phyloP scores from a whole-genome alignment of 31 red algal species.

The Endocladia muricata region DNA sequence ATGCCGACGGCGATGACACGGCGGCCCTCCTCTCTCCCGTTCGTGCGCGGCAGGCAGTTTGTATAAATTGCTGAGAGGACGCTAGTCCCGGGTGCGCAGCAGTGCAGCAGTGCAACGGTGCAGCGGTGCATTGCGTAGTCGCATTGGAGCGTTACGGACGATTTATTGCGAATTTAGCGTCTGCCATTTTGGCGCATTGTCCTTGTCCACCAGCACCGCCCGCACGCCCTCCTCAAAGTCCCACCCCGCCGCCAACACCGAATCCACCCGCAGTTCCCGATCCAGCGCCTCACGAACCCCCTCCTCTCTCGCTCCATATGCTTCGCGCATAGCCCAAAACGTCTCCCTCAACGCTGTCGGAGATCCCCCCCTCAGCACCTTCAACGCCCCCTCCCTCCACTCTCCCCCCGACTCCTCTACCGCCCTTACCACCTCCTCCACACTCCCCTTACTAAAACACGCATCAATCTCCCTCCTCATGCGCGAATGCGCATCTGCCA shows the following conservation, averaged over 20 bases:
- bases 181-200: constrained; percentile 36
- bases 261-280: constrained; percentile 12
- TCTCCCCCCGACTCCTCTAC: constrained; percentile 3
- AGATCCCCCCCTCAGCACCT: constrained; percentile 14
- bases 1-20: too few relatives aligned
- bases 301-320: constrained; percentile 19
- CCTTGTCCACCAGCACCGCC: constrained; percentile 44
- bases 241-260: constrained; percentile 7
- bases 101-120: too few relatives aligned
- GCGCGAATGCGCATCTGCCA: constrained; percentile 16
- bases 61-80: too few relatives aligned
- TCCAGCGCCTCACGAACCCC: constrained; percentile 20
- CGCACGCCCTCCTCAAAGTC: constrained; percentile 55
- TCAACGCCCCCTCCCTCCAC: constrained; percentile 18
- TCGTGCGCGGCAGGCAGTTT: too few relatives aligned
- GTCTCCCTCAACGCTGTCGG: constrained; percentile 30
- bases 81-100: too few relatives aligned
- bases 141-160: too few relatives aligned
- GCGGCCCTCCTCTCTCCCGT: too few relatives aligned
- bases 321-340: constrained; percentile 37
- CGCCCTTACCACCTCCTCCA: constrained; percentile 2
- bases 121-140: too few relatives aligned
- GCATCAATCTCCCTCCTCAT: constrained; percentile 32
- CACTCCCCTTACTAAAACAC: neutral
- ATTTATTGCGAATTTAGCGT: neutral